Evolutionary conservation across 2,329 filamentous ascomycete genomes (phyloP).

Genomic region (Grosmannia huntii): DNA sequence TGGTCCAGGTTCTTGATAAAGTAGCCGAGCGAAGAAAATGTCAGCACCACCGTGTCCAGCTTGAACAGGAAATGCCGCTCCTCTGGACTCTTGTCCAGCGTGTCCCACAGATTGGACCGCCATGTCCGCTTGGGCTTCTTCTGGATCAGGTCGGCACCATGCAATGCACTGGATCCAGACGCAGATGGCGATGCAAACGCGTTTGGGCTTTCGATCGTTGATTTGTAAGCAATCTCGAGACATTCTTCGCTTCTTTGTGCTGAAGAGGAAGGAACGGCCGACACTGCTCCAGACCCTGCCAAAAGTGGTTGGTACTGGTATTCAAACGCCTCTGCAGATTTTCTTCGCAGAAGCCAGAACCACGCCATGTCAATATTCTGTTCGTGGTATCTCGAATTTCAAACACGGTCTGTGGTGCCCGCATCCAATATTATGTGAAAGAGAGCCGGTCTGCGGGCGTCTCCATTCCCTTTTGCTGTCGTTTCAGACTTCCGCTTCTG

Average conservation of each 20-base stretch:
- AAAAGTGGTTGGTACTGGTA: background rate
- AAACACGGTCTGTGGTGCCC: background rate
- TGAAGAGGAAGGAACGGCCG: background rate
- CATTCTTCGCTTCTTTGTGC: background rate
- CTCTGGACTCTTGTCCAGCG: slow-evolving; percentile 23
- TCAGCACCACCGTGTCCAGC: slow-evolving; percentile 21
- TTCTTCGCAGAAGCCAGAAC: background rate
- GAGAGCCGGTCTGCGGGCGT: background rate
- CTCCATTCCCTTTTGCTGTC: background rate
- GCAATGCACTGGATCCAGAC: background rate
- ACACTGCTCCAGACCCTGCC: background rate
- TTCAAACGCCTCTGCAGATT: background rate
- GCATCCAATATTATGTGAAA: background rate
- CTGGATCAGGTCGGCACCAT: slow-evolving; percentile 1
- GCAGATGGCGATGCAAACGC: background rate
- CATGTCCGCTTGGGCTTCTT: slow-evolving; percentile 20
- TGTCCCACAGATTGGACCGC: slow-evolving; percentile 37
- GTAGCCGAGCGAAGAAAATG: slow-evolving; percentile 27
- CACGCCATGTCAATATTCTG: background rate
- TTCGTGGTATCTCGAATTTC: background rate
- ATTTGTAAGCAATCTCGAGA: background rate
- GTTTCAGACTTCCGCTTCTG: background rate
- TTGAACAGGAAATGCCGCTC: slow-evolving; percentile 21
- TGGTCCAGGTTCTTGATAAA: slow-evolving; percentile 32
- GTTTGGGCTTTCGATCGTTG: background rate